A percentile compares a stretch with the other conserved stretches of the same genome.
Evolutionary conservation across 208 protist species (phyloP).

Genomic region (Herpetomonas tarakana): DNA sequence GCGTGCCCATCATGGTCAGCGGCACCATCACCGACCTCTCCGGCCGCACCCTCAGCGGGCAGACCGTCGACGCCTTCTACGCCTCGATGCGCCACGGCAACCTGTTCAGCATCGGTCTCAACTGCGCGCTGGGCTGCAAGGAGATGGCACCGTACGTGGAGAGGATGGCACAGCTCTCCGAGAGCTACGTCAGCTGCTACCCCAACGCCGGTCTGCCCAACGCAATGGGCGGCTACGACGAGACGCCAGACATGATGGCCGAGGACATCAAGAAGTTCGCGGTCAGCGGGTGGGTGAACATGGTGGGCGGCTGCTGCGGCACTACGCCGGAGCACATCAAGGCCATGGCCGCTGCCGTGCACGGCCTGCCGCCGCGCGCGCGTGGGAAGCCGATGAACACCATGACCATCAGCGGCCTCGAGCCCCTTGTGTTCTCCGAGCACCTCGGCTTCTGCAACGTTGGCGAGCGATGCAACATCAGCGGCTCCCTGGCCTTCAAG

Average conservation of each 20-base stretch:
- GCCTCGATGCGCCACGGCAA: conserved; percentile 81
- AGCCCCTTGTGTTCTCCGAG: conserved; percentile 72
- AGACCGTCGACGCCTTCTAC: conserved; percentile 96
- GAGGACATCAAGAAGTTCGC: conserved; percentile 49
- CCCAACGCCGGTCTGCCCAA: conserved; percentile 83
- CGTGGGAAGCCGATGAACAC: conserved; percentile 20
- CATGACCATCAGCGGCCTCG: conserved; percentile 86
- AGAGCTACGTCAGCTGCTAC: conserved; percentile 64
- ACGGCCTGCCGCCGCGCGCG: conserved; percentile 23
- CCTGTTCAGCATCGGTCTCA: conserved; percentile 93
- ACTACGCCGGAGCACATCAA: conserved; percentile 66
- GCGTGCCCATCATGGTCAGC: conserved; percentile 80
- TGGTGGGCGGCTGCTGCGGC: conserved; percentile 78
- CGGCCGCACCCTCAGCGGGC: conserved; percentile 96
- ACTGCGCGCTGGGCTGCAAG: conserved; percentile 90
- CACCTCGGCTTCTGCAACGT: conserved; percentile 95
- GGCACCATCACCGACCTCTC: conserved; percentile 93
- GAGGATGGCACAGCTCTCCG: conserved; percentile 42
- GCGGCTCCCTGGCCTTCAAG: conserved; percentile 93
- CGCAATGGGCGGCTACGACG: conserved; percentile 71
- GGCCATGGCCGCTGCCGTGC: conserved; percentile 46
- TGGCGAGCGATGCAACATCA: conserved; percentile 97
- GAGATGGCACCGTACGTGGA: conserved; percentile 65
- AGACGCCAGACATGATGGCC: conserved; percentile 69
- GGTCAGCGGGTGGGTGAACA: conserved; percentile 48